These are phyloP conservation scores for Sequoiadendron giganteum DNA, from an alignment of 75 land plant genomes.

Conservation along the genomic window DNA sequence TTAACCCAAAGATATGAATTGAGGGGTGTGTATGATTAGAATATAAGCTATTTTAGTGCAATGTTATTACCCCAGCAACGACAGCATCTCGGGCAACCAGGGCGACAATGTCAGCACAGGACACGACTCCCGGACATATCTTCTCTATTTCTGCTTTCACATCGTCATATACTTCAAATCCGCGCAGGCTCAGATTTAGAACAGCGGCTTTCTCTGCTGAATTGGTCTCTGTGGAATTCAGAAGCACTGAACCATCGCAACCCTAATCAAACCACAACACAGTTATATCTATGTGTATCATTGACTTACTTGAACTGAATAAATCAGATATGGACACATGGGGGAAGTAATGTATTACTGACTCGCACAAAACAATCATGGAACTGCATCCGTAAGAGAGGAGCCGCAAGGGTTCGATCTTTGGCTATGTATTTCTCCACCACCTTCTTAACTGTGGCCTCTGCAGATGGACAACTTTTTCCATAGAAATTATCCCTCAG, in stretches of 20 bases:
- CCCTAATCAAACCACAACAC: constrained; percentile 29
- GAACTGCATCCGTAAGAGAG: constrained; percentile 44
- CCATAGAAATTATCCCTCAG: constrained; percentile 33
- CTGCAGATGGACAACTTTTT: constrained; percentile 38
- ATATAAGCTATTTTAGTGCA: no score
- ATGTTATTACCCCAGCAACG: constrained; percentile 19
- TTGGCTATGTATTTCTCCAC: constrained; percentile 16
- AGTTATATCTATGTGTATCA: background rate
- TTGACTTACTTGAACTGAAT: no score
- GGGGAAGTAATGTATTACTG: background rate
- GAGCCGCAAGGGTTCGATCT: constrained; percentile 23
- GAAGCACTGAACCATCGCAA: constrained; percentile 54
- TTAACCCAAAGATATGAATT: no score
- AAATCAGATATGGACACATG: background rate
- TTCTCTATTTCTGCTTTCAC: constrained; percentile 39
- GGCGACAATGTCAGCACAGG: constrained; percentile 70
- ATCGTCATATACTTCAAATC: constrained; percentile 43
- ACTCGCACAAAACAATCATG: constrained; percentile 61
- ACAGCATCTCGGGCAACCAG: constrained; percentile 53
- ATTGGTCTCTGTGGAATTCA: constrained; percentile 29
- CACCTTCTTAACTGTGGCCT: constrained; percentile 26
- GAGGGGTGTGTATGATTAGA: no score
- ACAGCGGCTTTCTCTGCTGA: constrained; percentile 37
- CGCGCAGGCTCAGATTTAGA: constrained; percentile 29
- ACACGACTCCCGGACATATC: constrained; percentile 44